Conservation (phyloP, 768 basidiomycete species). For the Pulveroboletus sp. region DNA sequence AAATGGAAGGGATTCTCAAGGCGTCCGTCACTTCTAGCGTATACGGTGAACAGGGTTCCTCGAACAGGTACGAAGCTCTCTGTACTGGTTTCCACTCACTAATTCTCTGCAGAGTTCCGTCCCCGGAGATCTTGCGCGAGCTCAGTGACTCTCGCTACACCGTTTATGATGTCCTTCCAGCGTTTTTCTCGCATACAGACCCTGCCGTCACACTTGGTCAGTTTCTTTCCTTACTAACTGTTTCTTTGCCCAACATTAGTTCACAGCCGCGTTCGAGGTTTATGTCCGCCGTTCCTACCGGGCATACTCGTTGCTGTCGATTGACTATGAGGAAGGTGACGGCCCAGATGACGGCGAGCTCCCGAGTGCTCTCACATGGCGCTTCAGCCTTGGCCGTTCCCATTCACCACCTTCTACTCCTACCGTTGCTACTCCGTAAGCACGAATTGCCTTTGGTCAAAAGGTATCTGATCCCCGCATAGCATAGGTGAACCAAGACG, state of each 20-base stretch:
- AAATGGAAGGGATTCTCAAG: slow-evolving; percentile 94
- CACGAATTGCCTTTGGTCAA: background rate
- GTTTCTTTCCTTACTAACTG: slow-evolving; percentile 21
- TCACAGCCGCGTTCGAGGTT: slow-evolving; percentile 86
- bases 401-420: slow-evolving; percentile 87
- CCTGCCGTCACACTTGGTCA: slow-evolving; percentile 79
- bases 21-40: slow-evolving; percentile 82
- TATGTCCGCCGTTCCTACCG: slow-evolving; percentile 95
- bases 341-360: slow-evolving; percentile 78
- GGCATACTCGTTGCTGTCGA: slow-evolving; percentile 85
- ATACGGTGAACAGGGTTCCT: slow-evolving; percentile 80
- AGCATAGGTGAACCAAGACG: slow-evolving; percentile 58
- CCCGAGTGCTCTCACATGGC: slow-evolving; percentile 83
- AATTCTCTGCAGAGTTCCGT: slow-evolving; percentile 59
- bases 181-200: slow-evolving; percentile 90
- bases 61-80: slow-evolving; percentile 47
- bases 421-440: slow-evolving; percentile 43
- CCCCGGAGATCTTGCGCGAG: slow-evolving; percentile 84
- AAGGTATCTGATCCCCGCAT: slow-evolving; percentile 8
- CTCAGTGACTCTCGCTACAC: slow-evolving; percentile 95
- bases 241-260: background rate
- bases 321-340: slow-evolving; percentile 95
- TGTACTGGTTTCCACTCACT: background rate
- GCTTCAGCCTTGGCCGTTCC: slow-evolving; percentile 90
- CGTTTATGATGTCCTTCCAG: slow-evolving; percentile 94